Conservation (phyloP, 495 filamentous ascomycete species). For the Cenococcum geophilum region DNA sequence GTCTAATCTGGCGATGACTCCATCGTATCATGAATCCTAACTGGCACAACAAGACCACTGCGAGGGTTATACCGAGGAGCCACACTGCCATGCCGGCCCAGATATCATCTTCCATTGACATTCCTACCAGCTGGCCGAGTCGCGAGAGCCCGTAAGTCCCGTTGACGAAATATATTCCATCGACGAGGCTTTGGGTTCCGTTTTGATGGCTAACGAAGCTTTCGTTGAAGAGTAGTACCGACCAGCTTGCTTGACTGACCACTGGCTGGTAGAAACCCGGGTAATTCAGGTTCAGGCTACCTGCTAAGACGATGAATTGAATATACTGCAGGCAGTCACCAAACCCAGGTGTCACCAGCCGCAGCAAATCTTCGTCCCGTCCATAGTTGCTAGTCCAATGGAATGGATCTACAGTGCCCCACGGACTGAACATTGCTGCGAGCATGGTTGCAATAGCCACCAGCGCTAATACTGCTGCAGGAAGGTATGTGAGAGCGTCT, state of each 20-base stretch:
- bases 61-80: conserved; percentile 66
- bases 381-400: conserved; percentile 95
- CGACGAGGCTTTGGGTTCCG: conserved; percentile 58
- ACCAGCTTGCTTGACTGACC: conserved; percentile 81
- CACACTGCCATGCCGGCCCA: conserved; percentile 91
- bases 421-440: conserved; percentile 84
- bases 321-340: conserved; percentile 97
- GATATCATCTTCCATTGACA: conserved; percentile 68
- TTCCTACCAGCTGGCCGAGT: conserved; percentile 77
- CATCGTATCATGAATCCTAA: conserved; percentile 68
- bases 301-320: conserved; percentile 85
- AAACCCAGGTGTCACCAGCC: conserved; percentile 91
- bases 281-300: conserved; percentile 77
- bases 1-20: conserved; percentile 61
- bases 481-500: conserved; percentile 68
- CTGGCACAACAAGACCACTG: conserved; percentile 66
- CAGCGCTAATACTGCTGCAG: conserved; percentile 67
- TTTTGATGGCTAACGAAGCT: conserved; percentile 68
- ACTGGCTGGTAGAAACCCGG: conserved; percentile 93
- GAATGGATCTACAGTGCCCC: conserved; percentile 85
- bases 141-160: conserved; percentile 72
- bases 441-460: conserved; percentile 75
- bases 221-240: conserved; percentile 83
- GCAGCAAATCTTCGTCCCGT: conserved; percentile 83
- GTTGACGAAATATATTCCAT: conserved; percentile 74